Base-by-base conservation (phyloP, 257 asterid species). In the Solanum tarijense region DNA sequence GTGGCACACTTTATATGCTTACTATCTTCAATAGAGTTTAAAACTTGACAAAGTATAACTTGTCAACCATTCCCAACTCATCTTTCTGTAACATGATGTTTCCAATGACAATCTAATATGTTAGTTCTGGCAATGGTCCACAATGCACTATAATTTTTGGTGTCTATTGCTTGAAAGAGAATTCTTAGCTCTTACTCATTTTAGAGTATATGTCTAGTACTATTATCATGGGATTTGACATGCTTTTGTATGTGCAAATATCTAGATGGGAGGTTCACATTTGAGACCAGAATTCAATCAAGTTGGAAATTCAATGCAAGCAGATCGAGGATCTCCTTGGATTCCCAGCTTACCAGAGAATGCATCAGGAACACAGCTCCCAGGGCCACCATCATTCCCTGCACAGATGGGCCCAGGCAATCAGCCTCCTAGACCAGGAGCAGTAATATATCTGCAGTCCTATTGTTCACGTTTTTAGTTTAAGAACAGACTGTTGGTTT, bases 211-310 rank as follows among this genome's bases (percentile, higher is more conserved):
- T 82, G 6, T 20, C 21, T 10, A 76, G 58, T 76, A 32, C 18
- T 81, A 16, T 41, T 27, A 29, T 29, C 66, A 48, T 48, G 36
- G 25, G 31, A 29, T 48, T 76, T 86, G 43, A 86, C 84, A 35
- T 71, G 87, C 75, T 32, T 74, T 38, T 69, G 29, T 48, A 76
- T 72, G 46, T 69, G 43, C 84, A 36, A 91, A 86, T 87, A 85
- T 90, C 83, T 88, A 95, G 99, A 90, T 78, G 86, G 97, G 98
- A 87, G 92, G 92, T 86, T 92, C 95, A 87, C 98, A 92, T 89
- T 20, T 93, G 89, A 97, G 96, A 89, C 91, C 93, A 87, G 99
- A 96, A 35, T 96, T 89, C 93, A 93, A 91, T 90, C 98, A 94
- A 90, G 89, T 38, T 35, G 98, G 98, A 90, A 92, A 91, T 92